Percentiles rank a stretch among this genome's conserved stretches.
Evolutionary conservation across 306 rosid genomes (phyloP).

Genomic region (Dalbergia cultrata): DNA sequence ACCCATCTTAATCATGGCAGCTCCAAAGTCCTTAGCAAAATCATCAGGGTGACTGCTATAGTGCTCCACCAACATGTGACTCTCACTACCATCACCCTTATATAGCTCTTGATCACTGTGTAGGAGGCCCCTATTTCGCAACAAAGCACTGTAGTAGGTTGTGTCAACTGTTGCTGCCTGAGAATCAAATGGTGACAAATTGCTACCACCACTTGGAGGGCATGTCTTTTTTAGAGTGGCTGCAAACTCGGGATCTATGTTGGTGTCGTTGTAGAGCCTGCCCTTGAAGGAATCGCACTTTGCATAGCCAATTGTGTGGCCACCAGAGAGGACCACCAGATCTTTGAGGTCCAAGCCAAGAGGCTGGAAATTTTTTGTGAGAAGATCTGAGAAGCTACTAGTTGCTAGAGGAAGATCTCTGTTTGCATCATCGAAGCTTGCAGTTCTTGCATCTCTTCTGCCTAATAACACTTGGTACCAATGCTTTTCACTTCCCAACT

Average conservation of each 20-base stretch:
- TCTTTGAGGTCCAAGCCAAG: constrained; percentile 54
- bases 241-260: constrained; percentile 47
- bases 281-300: constrained; percentile 42
- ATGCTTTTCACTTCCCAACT: constrained; percentile 56
- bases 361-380: constrained; percentile 43
- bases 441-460: constrained; percentile 58
- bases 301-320: constrained; percentile 57
- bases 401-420: constrained; percentile 52
- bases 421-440: constrained; percentile 56
- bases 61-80: constrained; percentile 48
- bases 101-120: constrained; percentile 62
- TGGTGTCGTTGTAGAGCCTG: constrained; percentile 53
- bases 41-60: constrained; percentile 29
- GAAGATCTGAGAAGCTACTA: constrained; percentile 44
- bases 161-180: constrained; percentile 47
- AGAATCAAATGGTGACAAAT: constrained; percentile 44
- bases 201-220: constrained; percentile 46
- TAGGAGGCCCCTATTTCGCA: constrained; percentile 51
- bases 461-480: constrained; percentile 58
- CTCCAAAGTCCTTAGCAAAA: constrained; percentile 56
- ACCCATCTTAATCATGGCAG: constrained; percentile 61
- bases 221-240: constrained; percentile 33
- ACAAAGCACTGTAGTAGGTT: constrained; percentile 41
- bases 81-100: constrained; percentile 47
- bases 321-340: constrained; percentile 63